Percentiles rank a stretch among this genome's conserved stretches.
phyloP scores from a whole-genome alignment of 2,329 filamentous ascomycete genomes.

The Colletotrichum cereale region DNA sequence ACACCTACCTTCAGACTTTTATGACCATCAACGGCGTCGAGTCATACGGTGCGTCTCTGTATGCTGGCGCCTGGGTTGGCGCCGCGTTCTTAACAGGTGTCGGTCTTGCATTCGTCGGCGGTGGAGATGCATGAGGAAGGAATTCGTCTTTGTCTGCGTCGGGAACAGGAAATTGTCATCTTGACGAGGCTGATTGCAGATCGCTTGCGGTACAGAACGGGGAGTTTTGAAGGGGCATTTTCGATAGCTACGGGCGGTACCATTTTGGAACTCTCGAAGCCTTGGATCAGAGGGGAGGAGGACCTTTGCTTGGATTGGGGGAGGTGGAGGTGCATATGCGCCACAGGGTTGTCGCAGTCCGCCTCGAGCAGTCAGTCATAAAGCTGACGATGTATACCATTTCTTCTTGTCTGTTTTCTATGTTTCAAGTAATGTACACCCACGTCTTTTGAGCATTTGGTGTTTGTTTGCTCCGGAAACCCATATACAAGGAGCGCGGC shows the following conservation, averaged over 20 bases:
- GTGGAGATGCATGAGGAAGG: constrained; percentile 47
- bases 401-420: constrained; percentile 6
- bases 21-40: constrained; percentile 79
- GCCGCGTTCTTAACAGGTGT: constrained; percentile 72
- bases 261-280: background rate
- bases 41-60: constrained; percentile 75
- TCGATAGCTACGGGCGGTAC: constrained; percentile 7
- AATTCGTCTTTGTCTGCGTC: constrained; percentile 14
- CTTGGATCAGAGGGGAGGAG: constrained; percentile 8
- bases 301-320: constrained; percentile 13
- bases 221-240: constrained; percentile 31
- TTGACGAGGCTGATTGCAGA: constrained; percentile 22
- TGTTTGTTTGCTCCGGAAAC: background rate
- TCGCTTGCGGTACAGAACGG: constrained; percentile 2
- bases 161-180: background rate
- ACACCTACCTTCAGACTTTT: constrained; percentile 74
- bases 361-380: background rate
- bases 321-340: constrained; percentile 1
- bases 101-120: constrained; percentile 64
- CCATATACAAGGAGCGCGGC: background rate
- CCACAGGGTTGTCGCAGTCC: constrained; percentile 8
- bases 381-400: constrained; percentile 35
- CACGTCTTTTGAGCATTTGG: background rate
- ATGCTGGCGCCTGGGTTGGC: constrained; percentile 80
- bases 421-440: constrained; percentile 29